Base-by-base conservation (phyloP, 2,329 filamentous ascomycete species). In the Cryphonectria nitschkei region DNA sequence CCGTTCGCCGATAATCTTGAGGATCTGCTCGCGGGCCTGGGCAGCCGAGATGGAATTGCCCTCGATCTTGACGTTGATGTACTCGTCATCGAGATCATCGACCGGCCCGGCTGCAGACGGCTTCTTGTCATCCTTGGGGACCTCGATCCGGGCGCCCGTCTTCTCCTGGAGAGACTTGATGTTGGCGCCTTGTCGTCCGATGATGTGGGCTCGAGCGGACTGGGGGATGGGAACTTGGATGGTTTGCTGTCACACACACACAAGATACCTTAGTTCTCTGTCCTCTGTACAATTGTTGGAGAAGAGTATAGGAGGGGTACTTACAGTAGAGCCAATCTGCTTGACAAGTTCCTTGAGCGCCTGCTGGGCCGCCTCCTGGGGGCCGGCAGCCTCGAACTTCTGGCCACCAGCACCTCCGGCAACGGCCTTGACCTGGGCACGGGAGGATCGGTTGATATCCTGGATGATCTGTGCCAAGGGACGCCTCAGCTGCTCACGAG, bases 401-500 rank as follows among this genome's bases (percentile, higher is more conserved):
- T 94, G 86, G 52, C 88, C 87, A 32, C 92, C 93, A 74, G 89
- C 90, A 73, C 90, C 87, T n/a, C 90, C 89, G 72, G 89, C 88
- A 71, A 89, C 89, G 86, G 95, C 91, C 75, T 92, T 91, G 75
- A 99, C 89, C 75, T 90, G 93, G 71, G 95, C 94, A 79, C 95
- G 94, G 72, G 93, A 97, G 78, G 92, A 93, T 82, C 92, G 93
- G 83, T 97, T 98, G 82, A 98, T 93, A 75, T 98, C 94, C 79
- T 93, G 93, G 78, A 98, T 85, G 74, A 96, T 91, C 75, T 98
- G 95, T 43, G 89, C 85, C 67, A 98, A 86, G 9, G 95, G 93
- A 76, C 93, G 93, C 86, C 93, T 97, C 77, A 98, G 84, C 80
- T 97, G 90, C 72, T 84, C 85, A 60, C 92, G 89, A 26, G 93